These are phyloP conservation scores for Colletotrichum musae DNA, from an alignment of 2,329 filamentous ascomycete species.

Conservation along the genomic window DNA sequence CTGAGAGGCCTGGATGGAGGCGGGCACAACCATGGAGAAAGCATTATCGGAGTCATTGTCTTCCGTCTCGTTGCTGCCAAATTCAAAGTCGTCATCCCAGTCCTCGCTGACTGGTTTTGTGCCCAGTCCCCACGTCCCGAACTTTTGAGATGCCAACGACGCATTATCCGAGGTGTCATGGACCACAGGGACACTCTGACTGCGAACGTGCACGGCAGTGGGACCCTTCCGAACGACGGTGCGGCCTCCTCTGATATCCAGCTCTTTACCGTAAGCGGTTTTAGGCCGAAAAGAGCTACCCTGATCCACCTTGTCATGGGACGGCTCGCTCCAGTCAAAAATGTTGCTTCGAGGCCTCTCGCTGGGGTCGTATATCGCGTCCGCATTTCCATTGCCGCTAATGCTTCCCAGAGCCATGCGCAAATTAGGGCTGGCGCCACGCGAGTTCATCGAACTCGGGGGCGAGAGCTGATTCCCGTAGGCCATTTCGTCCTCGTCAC, in stretches of 20 bases:
- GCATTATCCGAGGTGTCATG: slow-evolving; percentile 72
- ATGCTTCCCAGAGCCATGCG: slow-evolving; percentile 68
- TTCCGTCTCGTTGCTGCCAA: slow-evolving; percentile 65
- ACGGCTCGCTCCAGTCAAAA: slow-evolving; percentile 84
- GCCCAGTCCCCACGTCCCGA: slow-evolving; percentile 86
- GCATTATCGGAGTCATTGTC: slow-evolving; percentile 54
- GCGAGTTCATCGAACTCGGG: slow-evolving; percentile 69
- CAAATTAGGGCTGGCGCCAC: slow-evolving; percentile 66
- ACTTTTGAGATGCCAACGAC: slow-evolving; percentile 75
- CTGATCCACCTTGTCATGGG: slow-evolving; percentile 74
- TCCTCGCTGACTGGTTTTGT: slow-evolving; percentile 86
- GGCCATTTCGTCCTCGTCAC: slow-evolving; percentile 67
- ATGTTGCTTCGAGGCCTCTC: slow-evolving; percentile 77
- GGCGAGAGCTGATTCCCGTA: slow-evolving; percentile 71
- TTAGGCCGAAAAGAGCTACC: slow-evolving; percentile 76
- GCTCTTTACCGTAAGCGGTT: slow-evolving; percentile 83
- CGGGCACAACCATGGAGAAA: slow-evolving; percentile 79
- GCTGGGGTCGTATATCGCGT: slow-evolving; percentile 46
- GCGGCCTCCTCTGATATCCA: slow-evolving; percentile 79
- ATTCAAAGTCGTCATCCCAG: slow-evolving; percentile 93
- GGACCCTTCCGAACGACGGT: slow-evolving; percentile 76
- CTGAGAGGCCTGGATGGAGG: slow-evolving; percentile 85
- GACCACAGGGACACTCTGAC: slow-evolving; percentile 83
- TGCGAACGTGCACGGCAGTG: slow-evolving; percentile 80
- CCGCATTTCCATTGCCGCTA: slow-evolving; percentile 61